phyloP scores from a whole-genome alignment of 345 rosid genomes.

The Arabis hirsuta region DNA sequence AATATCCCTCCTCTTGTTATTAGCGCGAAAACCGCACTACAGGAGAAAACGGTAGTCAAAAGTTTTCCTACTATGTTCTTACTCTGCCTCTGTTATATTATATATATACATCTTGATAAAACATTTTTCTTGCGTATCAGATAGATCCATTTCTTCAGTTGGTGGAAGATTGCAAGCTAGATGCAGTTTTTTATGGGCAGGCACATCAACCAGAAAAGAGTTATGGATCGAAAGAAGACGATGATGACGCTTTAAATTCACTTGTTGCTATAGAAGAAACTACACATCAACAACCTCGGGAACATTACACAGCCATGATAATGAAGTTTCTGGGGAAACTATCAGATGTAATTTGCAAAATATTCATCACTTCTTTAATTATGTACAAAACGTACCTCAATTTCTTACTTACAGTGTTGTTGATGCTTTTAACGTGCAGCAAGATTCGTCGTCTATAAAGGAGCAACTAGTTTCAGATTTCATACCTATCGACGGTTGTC shows the following conservation, averaged over 20 bases:
- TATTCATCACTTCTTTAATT: conserved; percentile 1
- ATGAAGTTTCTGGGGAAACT: conserved; percentile 58
- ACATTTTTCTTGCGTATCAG: conserved; percentile 38
- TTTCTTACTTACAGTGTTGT: conserved; percentile 29
- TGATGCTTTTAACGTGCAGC: conserved; percentile 41
- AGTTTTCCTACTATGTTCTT: neutral
- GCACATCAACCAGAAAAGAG: conserved; percentile 32
- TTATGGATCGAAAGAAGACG: conserved; percentile 69
- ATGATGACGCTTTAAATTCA: conserved; percentile 55
- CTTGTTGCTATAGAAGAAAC: conserved; percentile 55
- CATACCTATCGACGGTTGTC: conserved; percentile 65
- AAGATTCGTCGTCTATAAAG: conserved; percentile 48
- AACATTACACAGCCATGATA: conserved; percentile 54
- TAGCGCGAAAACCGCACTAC: conserved; percentile 57
- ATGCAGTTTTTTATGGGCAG: conserved; percentile 49
- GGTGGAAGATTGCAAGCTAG: conserved; percentile 62
- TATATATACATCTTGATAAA: neutral
- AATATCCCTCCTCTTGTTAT: conserved; percentile 58
- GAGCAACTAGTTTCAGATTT: conserved; percentile 62
- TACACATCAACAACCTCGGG: conserved; percentile 56
- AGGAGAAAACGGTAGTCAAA: conserved; percentile 54
- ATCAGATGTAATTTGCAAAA: conserved; percentile 51
- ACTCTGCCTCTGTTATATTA: neutral
- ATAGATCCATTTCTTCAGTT: conserved; percentile 63
- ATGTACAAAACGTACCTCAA: conserved; percentile 7